Evolutionary conservation across 805 yeast species (phyloP).

Genomic region (Wickerhamomyces queroliae): DNA sequence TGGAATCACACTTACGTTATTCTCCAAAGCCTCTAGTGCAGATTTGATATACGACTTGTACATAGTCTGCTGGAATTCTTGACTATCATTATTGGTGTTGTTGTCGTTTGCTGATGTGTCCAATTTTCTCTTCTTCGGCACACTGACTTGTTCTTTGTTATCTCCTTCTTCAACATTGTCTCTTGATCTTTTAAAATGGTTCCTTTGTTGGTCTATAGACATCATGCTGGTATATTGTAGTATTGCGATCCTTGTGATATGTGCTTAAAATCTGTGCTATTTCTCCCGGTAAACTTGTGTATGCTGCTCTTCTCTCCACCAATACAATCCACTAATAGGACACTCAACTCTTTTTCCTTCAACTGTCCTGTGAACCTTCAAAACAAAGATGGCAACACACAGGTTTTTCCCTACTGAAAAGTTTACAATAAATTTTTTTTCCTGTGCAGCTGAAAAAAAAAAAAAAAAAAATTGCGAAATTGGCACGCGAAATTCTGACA

Average conservation of each 20-base stretch:
- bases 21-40: slow-evolving; percentile 64
- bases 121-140: slow-evolving; percentile 8
- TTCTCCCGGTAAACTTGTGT: not conserved
- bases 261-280: not conserved
- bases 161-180: slow-evolving; percentile 15
- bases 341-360: no score
- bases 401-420: no score
- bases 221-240: slow-evolving; percentile 12
- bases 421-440: no score
- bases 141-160: slow-evolving; percentile 3
- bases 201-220: slow-evolving; percentile 21
- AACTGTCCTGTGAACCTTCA: no score
- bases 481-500: no score
- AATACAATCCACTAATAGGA: no score
- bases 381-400: no score
- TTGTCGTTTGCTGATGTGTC: not conserved
- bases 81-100: not conserved
- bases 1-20: slow-evolving; percentile 32
- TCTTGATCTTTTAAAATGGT: slow-evolving; percentile 21
- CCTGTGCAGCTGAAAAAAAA: no score
- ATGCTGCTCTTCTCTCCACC: no score
- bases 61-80: slow-evolving; percentile 27
- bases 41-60: slow-evolving; percentile 46
- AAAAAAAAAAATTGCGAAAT: no score
- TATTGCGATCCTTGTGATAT: not conserved